Evolutionary conservation across 805 yeast genomes (phyloP).

Genomic region (Kuraishia hungarica): DNA sequence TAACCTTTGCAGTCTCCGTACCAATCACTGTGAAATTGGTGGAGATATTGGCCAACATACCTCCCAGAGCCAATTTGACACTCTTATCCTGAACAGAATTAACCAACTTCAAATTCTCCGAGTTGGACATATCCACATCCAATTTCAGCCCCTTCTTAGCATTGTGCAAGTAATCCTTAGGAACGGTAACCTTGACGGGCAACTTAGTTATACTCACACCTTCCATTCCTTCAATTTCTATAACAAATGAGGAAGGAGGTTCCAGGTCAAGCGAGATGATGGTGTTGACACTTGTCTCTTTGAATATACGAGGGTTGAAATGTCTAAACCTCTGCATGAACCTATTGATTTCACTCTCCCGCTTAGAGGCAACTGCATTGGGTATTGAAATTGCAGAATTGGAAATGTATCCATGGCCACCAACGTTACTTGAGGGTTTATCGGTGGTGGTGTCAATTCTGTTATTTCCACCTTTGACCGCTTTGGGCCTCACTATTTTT

Average conservation of each 20-base stretch:
- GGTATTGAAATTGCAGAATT: not conserved
- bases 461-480: slow-evolving; percentile 6
- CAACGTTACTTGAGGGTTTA: slow-evolving; percentile 1
- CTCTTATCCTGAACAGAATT: slow-evolving; percentile 19
- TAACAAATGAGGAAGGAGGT: slow-evolving; percentile 19
- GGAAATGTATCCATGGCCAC: not conserved
- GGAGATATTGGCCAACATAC: slow-evolving; percentile 20
- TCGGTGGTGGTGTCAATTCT: too few relatives aligned
- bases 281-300: slow-evolving; percentile 19
- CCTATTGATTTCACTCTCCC: slow-evolving; percentile 16
- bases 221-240: slow-evolving; percentile 20
- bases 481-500: slow-evolving; percentile 37
- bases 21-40: slow-evolving; percentile 19
- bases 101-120: slow-evolving; percentile 16
- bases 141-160: slow-evolving; percentile 17
- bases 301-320: slow-evolving; percentile 14
- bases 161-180: slow-evolving; percentile 21
- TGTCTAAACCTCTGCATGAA: slow-evolving; percentile 18
- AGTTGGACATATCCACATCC: slow-evolving; percentile 23
- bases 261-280: slow-evolving; percentile 18
- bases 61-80: slow-evolving; percentile 20
- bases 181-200: slow-evolving; percentile 20
- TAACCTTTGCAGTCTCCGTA: slow-evolving; percentile 10
- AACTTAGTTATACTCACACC: slow-evolving; percentile 17
- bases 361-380: slow-evolving; percentile 4